Base-by-base conservation (phyloP, 495 filamentous ascomycete species). In the Penicillium diatomitis region DNA sequence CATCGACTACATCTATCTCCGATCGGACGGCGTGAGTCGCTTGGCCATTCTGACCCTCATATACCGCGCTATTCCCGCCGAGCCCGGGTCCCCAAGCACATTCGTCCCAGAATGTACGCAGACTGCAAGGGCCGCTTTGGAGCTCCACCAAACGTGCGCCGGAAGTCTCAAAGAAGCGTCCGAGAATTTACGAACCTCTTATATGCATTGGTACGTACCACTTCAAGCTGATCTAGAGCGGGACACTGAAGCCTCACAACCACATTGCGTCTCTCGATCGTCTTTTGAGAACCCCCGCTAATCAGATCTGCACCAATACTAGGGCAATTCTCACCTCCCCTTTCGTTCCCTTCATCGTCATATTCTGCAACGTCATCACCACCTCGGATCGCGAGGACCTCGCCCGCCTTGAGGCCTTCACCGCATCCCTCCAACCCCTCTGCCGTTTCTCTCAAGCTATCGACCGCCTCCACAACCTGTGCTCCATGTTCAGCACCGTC, bases 341-440 rank as follows among this genome's bases (percentile, higher is more conserved):
- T 3, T 85, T 87, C 56, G 76, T 81, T 35, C 84, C 83, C 0
- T 81, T 84, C 57, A 82, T 84, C 42, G 78, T 86, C 2, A 68
- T 87, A 4, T 86, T 87, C 69, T 85, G 83, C 68, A 75, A 85
- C 50, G 72, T 80, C 4, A 78, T 87, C 49, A 74, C 79, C 56
- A 57, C 59, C 7, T 67, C 62, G 38, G 57, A 63, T 34, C 40
- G 56, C 27, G 57, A 62, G 10, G 82, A 85, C 48, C 68, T 84
- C 4, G 39, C 56, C 20, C 69, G 68, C 0, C 71, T 86, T 1
- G 69, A 72, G 32, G 70, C 73, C 6, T 86, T 86, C 52, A 72
- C 80, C 40, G 58, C 63, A 6, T 82, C 79, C 28, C 72, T 86
- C 4, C 65, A 71, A 43, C 69, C 76, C 0, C 67, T 73, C 12